These are phyloP conservation scores for Gossypium anomalum DNA, from an alignment of 345 rosid genomes.

Conservation along the genomic window DNA sequence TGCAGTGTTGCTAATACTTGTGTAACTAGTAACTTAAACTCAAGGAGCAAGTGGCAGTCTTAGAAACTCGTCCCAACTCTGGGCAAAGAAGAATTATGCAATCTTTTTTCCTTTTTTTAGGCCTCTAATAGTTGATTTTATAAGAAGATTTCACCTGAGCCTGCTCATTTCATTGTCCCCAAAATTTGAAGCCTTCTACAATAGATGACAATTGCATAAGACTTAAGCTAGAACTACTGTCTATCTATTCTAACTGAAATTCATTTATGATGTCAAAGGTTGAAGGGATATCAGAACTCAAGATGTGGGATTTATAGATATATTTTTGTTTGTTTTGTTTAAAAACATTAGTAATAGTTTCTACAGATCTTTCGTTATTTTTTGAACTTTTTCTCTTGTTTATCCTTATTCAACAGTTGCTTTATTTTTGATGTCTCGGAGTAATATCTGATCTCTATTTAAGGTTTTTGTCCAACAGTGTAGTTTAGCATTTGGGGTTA, in stretches of 20 bases:
- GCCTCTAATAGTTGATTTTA: neutral
- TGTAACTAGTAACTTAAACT: neutral
- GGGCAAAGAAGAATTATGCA: neutral
- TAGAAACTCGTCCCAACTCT: neutral
- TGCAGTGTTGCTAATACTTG: neutral
- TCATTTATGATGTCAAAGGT: neutral
- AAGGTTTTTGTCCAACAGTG: neutral
- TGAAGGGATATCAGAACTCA: neutral
- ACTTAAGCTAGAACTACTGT: neutral
- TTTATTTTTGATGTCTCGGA: neutral
- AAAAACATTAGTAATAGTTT: neutral
- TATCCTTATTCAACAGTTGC: neutral
- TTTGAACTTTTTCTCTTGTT: neutral
- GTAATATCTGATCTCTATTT: neutral
- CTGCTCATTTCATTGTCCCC: neutral
- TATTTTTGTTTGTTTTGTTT: neutral
- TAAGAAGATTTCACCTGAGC: neutral
- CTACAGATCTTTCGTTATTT: neutral
- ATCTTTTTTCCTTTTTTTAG: neutral
- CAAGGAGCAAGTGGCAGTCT: neutral
- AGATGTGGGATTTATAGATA: neutral
- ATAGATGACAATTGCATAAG: neutral
- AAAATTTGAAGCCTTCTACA: conserved; percentile 4
- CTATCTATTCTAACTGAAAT: neutral
- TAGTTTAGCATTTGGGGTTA: neutral